Percentiles rank a stretch among this genome's conserved stretches.
These are phyloP conservation scores for Dissoconium aciculare DNA, from an alignment of 2,329 filamentous ascomycete genomes.

Conservation along the genomic window DNA sequence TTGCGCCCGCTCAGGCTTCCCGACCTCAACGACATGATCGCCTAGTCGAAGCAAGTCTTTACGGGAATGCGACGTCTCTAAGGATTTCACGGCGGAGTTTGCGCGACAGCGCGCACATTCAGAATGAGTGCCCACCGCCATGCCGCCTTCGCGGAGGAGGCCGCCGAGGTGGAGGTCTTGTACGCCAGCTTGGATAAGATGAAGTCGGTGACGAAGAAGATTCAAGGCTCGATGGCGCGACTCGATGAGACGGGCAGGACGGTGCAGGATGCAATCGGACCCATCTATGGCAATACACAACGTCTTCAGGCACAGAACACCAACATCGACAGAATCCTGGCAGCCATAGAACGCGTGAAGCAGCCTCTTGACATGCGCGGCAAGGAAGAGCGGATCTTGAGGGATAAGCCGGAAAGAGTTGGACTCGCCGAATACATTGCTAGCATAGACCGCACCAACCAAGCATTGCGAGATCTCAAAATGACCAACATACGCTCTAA, in stretches of 20 bases:
- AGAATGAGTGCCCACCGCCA: conserved; percentile 42
- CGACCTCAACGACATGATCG: too few relatives aligned
- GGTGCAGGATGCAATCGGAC: conserved; percentile 80
- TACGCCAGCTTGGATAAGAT: conserved; percentile 74
- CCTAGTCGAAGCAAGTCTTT: too few relatives aligned
- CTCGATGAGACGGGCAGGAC: conserved; percentile 80
- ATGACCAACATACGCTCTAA: conserved; percentile 85
- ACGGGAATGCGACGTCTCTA: too few relatives aligned
- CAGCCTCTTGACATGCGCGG: conserved; percentile 88
- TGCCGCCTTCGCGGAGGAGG: conserved; percentile 48
- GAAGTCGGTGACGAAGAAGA: conserved; percentile 84
- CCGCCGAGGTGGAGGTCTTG: conserved; percentile 51
- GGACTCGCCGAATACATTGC: conserved; percentile 74
- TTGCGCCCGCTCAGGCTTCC: too few relatives aligned
- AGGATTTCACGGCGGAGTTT: too few relatives aligned
- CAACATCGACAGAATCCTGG: conserved; percentile 76
- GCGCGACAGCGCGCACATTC: background rate
- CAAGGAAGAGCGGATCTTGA: conserved; percentile 81
- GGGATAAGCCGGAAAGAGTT: conserved; percentile 57
- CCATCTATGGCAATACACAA: conserved; percentile 83
- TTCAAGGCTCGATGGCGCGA: conserved; percentile 70
- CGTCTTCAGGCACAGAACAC: conserved; percentile 72
- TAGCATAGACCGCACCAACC: conserved; percentile 76
- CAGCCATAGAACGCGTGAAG: conserved; percentile 74
- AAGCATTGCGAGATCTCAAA: conserved; percentile 70